Base-by-base conservation (phyloP, 2,329 filamentous ascomycete genomes). In the Cytospora piceae region DNA sequence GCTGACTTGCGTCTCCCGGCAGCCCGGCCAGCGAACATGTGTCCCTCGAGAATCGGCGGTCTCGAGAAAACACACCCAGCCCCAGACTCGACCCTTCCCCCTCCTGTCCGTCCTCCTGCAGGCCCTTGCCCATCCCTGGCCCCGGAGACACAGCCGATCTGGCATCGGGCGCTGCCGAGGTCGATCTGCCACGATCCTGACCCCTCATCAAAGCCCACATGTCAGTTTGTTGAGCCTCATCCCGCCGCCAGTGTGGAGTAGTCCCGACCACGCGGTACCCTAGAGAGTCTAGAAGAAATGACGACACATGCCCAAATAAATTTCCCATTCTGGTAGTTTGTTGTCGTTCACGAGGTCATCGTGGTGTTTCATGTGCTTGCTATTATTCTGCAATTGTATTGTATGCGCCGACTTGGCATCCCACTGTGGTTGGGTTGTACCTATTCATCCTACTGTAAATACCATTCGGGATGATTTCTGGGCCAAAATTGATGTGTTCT, bases 241-340 rank as follows among this genome's bases (percentile, higher is more conserved):
- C 59, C 64, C 46, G 54, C 63, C 62, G 61, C 65, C 52, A 29
- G 63, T 67, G 66, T 67, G 66, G 66, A 67, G 66, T 67, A 34
- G 63, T 67, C 63, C 66, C 66, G 60, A 66, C 66, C 64, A 65
- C 66, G 66, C 66, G 66, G 63, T 62, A 68, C 66, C 66, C 66
- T 62, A 66, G 63, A 58, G 58, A 58, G 42, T 65, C 59, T 63
- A 57, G 51, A 39, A 61, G 52, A 39, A 63, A 65, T 68, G 66
- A 68, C 66, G 57, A 60, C 66, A 66, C 63, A 63, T 60, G 53
- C 58, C 56, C 63, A 67, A 67, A 68, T 58, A 68, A 56, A 58
- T 65, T 68, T 67, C 67, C 67, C 61, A 52, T 68, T 67, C 9
- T 37, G 52, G 67, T 67, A 68, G 60, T 62, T 59, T 68, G 57